phyloP scores from a whole-genome alignment of 2,329 filamentous ascomycete genomes.

The Massarina eburnea region DNA sequence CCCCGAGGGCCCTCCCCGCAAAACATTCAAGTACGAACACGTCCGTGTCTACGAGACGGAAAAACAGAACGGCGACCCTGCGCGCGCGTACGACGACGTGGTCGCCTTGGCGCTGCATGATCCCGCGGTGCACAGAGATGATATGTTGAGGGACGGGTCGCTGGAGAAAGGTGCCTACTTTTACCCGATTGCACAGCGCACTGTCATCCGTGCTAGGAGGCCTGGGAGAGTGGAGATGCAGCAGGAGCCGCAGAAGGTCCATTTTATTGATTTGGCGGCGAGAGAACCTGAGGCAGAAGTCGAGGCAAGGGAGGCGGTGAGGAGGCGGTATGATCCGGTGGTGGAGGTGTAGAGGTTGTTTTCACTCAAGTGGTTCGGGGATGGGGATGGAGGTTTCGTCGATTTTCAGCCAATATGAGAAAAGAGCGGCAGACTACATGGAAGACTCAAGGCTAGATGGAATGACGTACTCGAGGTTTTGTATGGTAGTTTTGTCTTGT shows the following conservation, averaged over 20 bases:
- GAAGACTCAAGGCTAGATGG: too few relatives aligned
- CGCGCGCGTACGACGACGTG: slow-evolving; percentile 56
- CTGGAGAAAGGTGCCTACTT: slow-evolving; percentile 61
- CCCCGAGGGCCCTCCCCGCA: slow-evolving; percentile 44
- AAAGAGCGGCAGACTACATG: too few relatives aligned
- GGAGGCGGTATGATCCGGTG: slow-evolving; percentile 48
- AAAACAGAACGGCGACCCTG: slow-evolving; percentile 53
- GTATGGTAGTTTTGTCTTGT: too few relatives aligned
- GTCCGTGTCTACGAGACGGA: slow-evolving; percentile 63
- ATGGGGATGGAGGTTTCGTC: too few relatives aligned
- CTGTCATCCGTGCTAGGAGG: slow-evolving; percentile 52
- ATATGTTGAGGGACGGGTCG: slow-evolving; percentile 36
- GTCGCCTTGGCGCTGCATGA: slow-evolving; percentile 62
- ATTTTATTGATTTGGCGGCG: slow-evolving; percentile 56
- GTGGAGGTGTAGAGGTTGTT: not conserved
- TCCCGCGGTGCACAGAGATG: slow-evolving; percentile 43
- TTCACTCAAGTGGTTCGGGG: too few relatives aligned
- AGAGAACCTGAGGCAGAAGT: slow-evolving; percentile 54
- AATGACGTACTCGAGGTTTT: not conserved
- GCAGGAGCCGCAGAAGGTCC: slow-evolving; percentile 51
- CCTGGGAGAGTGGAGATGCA: slow-evolving; percentile 44
- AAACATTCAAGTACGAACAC: slow-evolving; percentile 58
- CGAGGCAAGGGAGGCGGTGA: slow-evolving; percentile 49
- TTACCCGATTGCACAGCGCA: slow-evolving; percentile 61
- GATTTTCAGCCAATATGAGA: too few relatives aligned